A percentile compares a stretch with the other conserved stretches of the same genome.
Evolutionary conservation across 2,329 filamentous ascomycete genomes (phyloP).

Genomic region (Apiospora marii): DNA sequence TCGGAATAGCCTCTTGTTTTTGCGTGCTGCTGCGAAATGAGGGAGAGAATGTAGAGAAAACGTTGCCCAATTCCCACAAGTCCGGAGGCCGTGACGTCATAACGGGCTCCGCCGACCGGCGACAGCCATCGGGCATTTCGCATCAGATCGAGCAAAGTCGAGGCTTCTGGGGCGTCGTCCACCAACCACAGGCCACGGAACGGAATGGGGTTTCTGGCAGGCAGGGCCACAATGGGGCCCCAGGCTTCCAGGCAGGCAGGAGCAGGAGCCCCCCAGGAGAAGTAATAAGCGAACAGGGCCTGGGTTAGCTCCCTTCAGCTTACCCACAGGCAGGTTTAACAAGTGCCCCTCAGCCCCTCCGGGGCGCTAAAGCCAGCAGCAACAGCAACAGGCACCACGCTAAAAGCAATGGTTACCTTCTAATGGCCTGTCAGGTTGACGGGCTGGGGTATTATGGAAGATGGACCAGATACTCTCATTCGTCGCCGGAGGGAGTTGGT

Average conservation of each 20-base stretch:
- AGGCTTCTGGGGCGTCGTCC: background rate
- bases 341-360: constrained; percentile 3
- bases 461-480: background rate
- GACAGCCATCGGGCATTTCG: background rate
- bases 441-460: background rate
- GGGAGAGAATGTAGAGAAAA: background rate
- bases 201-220: background rate
- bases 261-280: too few relatives aligned
- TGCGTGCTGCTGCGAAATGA: background rate
- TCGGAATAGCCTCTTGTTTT: background rate
- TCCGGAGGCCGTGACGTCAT: background rate
- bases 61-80: background rate
- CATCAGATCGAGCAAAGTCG: constrained; percentile 1
- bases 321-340: background rate
- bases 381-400: background rate
- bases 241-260: background rate
- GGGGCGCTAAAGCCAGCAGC: background rate
- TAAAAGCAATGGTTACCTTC: background rate
- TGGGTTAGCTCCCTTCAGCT: background rate
- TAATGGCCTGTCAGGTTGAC: background rate
- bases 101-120: background rate
- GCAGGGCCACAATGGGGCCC: background rate
- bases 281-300: constrained; percentile 2
- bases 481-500: background rate
- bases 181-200: background rate